Conservation (phyloP, 2,329 filamentous ascomycete genomes). For the Cercospora berteroae region DNA sequence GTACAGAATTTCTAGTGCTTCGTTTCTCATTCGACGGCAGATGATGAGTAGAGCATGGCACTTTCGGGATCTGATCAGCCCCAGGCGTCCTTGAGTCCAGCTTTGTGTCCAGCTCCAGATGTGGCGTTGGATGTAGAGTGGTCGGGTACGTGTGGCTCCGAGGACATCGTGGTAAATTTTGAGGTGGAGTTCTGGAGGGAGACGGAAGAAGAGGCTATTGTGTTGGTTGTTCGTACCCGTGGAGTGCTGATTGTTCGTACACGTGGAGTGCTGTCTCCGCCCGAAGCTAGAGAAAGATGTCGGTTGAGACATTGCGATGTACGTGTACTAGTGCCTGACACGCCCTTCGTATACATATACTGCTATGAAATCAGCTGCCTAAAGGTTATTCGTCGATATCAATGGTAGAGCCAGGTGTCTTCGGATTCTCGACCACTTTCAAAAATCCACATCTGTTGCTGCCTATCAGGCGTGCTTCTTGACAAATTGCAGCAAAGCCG, state of each 20-base stretch:
- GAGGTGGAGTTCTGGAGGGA: conserved; percentile 12
- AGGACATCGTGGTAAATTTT: conserved; percentile 12
- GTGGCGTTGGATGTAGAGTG: conserved; percentile 10
- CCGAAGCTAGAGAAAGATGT: background rate
- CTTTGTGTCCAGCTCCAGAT: conserved; percentile 8
- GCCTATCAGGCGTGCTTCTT: conserved; percentile 4
- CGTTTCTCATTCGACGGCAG: conserved; percentile 8
- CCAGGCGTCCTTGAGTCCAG: background rate
- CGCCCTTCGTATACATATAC: background rate
- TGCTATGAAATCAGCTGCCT: background rate
- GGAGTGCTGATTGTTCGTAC: background rate
- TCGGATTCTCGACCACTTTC: background rate
- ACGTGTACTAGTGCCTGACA: background rate
- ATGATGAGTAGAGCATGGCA: conserved; percentile 5
- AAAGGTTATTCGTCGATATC: background rate
- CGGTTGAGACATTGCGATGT: background rate
- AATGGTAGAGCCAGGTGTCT: background rate
- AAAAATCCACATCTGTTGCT: background rate
- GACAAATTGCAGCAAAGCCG: conserved; percentile 38
- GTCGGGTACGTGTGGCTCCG: background rate
- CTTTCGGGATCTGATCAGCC: background rate
- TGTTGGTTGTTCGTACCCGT: background rate
- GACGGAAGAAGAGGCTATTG: conserved; percentile 1
- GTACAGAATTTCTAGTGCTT: conserved; percentile 11
- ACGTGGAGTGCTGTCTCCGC: background rate